A percentile compares a stretch with the other conserved stretches of the same genome.
Conservation (phyloP, 306 rosid genomes). For the Parietaria judaica region DNA sequence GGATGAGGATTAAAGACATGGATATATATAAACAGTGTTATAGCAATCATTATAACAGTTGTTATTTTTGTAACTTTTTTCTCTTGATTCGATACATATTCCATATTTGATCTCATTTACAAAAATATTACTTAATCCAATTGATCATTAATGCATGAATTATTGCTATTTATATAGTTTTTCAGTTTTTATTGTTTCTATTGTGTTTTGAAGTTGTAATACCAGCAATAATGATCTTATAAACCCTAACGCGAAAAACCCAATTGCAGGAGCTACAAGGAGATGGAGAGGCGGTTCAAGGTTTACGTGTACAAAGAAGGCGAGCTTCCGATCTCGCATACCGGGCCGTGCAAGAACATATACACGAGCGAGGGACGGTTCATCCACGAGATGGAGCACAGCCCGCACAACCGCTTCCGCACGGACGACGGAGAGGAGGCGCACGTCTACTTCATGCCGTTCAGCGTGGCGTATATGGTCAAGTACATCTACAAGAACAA, state of each 20-base stretch:
- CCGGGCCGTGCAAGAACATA: constrained; percentile 83
- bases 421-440: constrained; percentile 48
- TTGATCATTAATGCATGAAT: too few relatives aligned
- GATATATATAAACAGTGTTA: too few relatives aligned
- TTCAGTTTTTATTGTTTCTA: too few relatives aligned
- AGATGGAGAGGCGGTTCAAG: constrained; percentile 78
- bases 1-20: not conserved
- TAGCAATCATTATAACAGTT: too few relatives aligned
- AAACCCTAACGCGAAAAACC: not conserved
- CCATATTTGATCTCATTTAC: too few relatives aligned
- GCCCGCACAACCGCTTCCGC: constrained; percentile 33
- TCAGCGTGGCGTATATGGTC: constrained; percentile 90
- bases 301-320: constrained; percentile 74
- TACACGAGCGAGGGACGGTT: constrained; percentile 81
- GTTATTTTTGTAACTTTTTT: too few relatives aligned
- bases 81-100: too few relatives aligned
- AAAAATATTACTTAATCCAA: too few relatives aligned
- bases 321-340: constrained; percentile 59
- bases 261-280: constrained; percentile 57
- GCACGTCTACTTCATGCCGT: constrained; percentile 69
- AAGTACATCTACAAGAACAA: constrained; percentile 50
- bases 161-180: too few relatives aligned
- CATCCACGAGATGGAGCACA: constrained; percentile 66
- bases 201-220: not conserved
- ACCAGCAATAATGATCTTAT: not conserved